Evolutionary conservation across 306 rosid species (phyloP), one percentile per base, ranked within the genome.

Genomic region (Malus fusca): DNA sequence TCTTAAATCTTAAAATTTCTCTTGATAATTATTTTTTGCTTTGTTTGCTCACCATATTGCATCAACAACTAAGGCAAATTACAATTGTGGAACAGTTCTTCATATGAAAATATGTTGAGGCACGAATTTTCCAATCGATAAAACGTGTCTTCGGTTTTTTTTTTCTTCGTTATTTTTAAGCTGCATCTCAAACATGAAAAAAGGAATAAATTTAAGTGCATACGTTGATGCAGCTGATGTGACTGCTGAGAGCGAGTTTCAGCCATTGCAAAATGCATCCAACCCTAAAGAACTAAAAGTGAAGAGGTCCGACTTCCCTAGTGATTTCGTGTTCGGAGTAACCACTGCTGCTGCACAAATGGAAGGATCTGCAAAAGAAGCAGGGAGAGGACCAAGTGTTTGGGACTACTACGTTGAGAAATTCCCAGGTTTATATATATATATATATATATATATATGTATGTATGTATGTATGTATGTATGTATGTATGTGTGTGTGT

Each of bases 301-400:
- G 1, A 80, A 66, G 74, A 65, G 65, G 58, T 42, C 80, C 5
- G 74, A 81, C 35, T 81, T 81, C 26, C 75, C 80, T 0, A 2
- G 25, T 65, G 78, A 66, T 81, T 81, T 81, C 72, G 68, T 65
- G 25, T 81, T 81, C 43, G 84, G 80, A 43, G 78, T 76, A 17
- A 40, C 44, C 35, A 76, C 81, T 51, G 63, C 55, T 48, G 55
- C 55, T 48, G 55, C 55, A 48, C 71, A 80, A 61, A 75, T 66
- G 23, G 80, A 81, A 71, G 80, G 80, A 31, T 56, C 70, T 11
- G 70, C 74, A 65, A 76, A 66, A 6, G 66, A 66, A 66, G 73
- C 22, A 43, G 84, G 78, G 14, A 70, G 56, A 71, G 80, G 84
- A 44, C 77, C 69, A 42, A 76, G 80, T 65, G 44, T 74, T 62